These are phyloP conservation scores for Beauveria pseudobassiana DNA, from an alignment of 2,329 filamentous ascomycete species.

Conservation along the genomic window DNA sequence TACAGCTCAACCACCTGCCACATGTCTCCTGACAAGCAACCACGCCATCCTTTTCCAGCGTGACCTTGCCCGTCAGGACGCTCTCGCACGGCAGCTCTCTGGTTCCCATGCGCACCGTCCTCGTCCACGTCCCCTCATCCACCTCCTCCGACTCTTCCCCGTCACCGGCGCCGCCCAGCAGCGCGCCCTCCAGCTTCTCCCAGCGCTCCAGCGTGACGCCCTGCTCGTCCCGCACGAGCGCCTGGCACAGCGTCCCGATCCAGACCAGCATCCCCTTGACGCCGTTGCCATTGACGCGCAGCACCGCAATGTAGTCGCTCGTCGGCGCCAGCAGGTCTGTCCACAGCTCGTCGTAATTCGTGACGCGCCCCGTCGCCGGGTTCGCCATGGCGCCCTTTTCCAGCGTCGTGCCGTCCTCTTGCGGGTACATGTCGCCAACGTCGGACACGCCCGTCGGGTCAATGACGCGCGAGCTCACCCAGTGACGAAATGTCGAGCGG, in stretches of 20 bases:
- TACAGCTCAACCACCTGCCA: slow-evolving; percentile 29
- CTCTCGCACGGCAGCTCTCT: slow-evolving; percentile 27
- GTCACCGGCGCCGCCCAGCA: background rate
- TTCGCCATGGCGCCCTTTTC: slow-evolving; percentile 56
- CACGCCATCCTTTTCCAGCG: slow-evolving; percentile 14
- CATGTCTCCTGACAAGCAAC: slow-evolving; percentile 17
- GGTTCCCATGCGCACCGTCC: slow-evolving; percentile 27
- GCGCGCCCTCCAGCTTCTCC: slow-evolving; percentile 29
- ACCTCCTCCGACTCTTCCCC: background rate
- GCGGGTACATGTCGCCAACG: slow-evolving; percentile 47
- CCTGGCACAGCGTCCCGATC: slow-evolving; percentile 49
- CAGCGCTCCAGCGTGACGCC: slow-evolving; percentile 46
- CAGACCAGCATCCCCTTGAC: slow-evolving; percentile 44
- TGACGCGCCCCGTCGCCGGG: slow-evolving; percentile 40
- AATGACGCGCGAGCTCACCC: slow-evolving; percentile 47
- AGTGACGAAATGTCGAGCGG: slow-evolving; percentile 47
- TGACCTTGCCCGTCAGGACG: slow-evolving; percentile 14
- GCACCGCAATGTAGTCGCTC: slow-evolving; percentile 28
- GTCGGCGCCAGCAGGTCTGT: slow-evolving; percentile 32
- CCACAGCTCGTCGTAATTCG: slow-evolving; percentile 63
- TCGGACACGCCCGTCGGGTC: slow-evolving; percentile 37
- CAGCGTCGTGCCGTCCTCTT: slow-evolving; percentile 33
- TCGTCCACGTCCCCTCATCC: slow-evolving; percentile 25
- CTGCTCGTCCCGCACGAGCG: slow-evolving; percentile 39
- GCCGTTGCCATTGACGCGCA: slow-evolving; percentile 29